These are phyloP conservation scores for Purshia tridentata DNA, from an alignment of 306 rosid genomes.

Conservation along the genomic window DNA sequence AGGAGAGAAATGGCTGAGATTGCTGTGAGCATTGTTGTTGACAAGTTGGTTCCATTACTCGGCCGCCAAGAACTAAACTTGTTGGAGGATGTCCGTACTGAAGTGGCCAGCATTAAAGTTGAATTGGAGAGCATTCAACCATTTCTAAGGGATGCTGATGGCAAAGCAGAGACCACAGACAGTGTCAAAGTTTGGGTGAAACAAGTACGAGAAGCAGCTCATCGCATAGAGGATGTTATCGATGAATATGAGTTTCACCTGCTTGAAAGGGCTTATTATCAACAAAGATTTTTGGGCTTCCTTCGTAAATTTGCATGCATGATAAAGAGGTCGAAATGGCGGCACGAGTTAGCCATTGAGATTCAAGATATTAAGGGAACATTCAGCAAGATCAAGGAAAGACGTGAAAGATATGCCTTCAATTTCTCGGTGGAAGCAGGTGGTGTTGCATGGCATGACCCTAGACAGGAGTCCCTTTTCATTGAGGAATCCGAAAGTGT, in stretches of 20 bases:
- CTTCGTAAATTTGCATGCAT: too few species aligned
- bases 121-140: not conserved
- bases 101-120: not conserved
- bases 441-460: slow-evolving; percentile 14
- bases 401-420: too few species aligned
- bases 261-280: too few species aligned
- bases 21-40: not conserved
- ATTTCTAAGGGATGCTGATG: slow-evolving; percentile 15
- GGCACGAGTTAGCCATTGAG: too few species aligned
- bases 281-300: too few species aligned
- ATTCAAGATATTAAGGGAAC: too few species aligned
- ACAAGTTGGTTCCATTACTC: slow-evolving; percentile 5
- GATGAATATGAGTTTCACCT: not conserved
- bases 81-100: not conserved
- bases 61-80: not conserved
- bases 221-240: slow-evolving; percentile 2
- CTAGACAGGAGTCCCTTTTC: slow-evolving; percentile 18
- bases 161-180: not conserved
- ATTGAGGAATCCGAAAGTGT: slow-evolving; percentile 21
- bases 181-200: slow-evolving; percentile 9
- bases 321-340: too few species aligned
- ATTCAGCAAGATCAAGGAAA: too few species aligned
- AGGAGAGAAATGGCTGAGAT: slow-evolving; percentile 17
- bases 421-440: too few species aligned
- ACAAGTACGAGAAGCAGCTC: slow-evolving; percentile 5